Conservation (phyloP, 192 early-diverging fungal species). For the Powellomyces hirtus region DNA sequence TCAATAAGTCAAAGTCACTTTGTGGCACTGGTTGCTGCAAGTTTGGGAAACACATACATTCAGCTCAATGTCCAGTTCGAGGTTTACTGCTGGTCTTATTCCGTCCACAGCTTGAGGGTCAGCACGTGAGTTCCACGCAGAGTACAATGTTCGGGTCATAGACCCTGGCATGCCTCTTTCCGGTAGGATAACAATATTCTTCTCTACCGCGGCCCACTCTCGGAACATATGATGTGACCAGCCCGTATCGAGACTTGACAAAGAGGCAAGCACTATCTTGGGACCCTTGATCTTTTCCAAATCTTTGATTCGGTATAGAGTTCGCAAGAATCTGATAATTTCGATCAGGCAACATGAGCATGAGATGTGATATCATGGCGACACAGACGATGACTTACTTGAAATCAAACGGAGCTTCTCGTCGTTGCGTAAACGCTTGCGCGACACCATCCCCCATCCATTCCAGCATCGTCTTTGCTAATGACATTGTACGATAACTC, state of each 20-base stretch:
- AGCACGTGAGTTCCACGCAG: constrained; percentile 50
- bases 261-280: constrained; percentile 83
- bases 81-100: constrained; percentile 5
- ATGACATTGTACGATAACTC: constrained; percentile 70
- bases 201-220: constrained; percentile 55
- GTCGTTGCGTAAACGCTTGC: constrained; percentile 63
- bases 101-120: constrained; percentile 24
- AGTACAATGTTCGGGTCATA: constrained; percentile 64
- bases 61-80: constrained; percentile 34
- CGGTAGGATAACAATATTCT: constrained; percentile 74
- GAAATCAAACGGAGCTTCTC: constrained; percentile 89
- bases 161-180: constrained; percentile 74
- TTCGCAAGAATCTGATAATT: constrained; percentile 19
- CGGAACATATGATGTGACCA: constrained; percentile 78
- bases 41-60: neutral
- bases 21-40: neutral
- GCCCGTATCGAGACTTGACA: constrained; percentile 77
- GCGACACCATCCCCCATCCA: constrained; percentile 92
- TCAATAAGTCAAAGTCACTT: neutral
- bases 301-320: constrained; percentile 66
- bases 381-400: constrained; percentile 48
- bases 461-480: constrained; percentile 87
- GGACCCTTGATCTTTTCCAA: constrained; percentile 65
- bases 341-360: neutral
- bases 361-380: neutral